Evolutionary conservation across 306 rosid genomes (phyloP).

Genomic region (Inga laurina): DNA sequence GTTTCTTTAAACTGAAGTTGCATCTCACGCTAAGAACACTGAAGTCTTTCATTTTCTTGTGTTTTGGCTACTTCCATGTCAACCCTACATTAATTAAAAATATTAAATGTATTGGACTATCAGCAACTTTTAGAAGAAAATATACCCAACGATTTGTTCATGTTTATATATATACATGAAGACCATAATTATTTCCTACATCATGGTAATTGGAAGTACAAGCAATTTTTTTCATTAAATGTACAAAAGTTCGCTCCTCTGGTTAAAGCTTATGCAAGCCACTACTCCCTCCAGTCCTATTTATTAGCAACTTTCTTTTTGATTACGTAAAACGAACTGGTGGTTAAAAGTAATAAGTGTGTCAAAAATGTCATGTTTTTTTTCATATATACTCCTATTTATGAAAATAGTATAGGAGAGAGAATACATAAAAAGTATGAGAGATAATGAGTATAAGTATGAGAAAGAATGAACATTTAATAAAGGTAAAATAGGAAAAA

Average conservation of each 20-base stretch:
- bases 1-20: slow-evolving; percentile 75
- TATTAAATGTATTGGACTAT: slow-evolving; percentile 20
- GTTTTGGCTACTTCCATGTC: slow-evolving; percentile 83
- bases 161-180: no score
- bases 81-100: slow-evolving; percentile 45
- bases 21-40: slow-evolving; percentile 74
- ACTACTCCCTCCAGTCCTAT: background rate
- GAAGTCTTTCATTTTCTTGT: slow-evolving; percentile 72
- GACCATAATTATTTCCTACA: background rate
- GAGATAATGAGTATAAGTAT: no score
- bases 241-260: slow-evolving; percentile 13
- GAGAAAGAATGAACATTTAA: no score
- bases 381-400: no score
- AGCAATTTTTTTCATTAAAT: slow-evolving; percentile 14
- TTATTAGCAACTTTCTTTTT: no score
- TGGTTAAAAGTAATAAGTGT: no score
- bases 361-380: no score
- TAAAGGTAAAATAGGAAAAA: no score
- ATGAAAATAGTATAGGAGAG: no score
- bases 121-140: slow-evolving; percentile 16
- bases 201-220: background rate
- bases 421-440: no score
- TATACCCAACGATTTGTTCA: background rate
- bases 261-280: background rate
- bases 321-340: no score